Evolutionary conservation across 805 yeast species (phyloP), one percentile per base, ranked within the genome.

Genomic region (Nadsonia fulvescens): DNA sequence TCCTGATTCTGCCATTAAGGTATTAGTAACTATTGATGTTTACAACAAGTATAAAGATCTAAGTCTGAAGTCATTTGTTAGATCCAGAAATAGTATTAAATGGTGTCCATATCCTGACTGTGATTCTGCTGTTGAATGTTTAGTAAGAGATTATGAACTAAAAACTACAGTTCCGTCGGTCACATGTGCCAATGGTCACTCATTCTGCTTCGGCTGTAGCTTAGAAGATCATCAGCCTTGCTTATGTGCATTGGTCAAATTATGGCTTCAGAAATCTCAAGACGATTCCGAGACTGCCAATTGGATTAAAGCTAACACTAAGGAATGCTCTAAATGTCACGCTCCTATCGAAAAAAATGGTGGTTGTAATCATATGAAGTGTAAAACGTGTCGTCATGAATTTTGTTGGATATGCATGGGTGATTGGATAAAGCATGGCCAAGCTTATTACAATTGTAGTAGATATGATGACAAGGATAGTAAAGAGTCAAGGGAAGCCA

Each of bases 341-440:
- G 55, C 81, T 1, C 56, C 69, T 15, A 89, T 86, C 35, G 95
- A 89, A 44, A 82, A 86, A 41, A 76, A 76, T 44, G 96, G 95
- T 12, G 98, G 98, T 0, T 89, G 98, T 52, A 86, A 86, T 49
- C 98, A 89, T 51, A 86, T 89, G 93, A 63, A 70, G 1, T 89
- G 98, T 47, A 56, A 65, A 3, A 71, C 68, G 32, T 89, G 98
- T 47, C 43, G 47, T 8, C 51, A 66, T 45, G 78, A 83, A 44
- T 89, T 82, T 44, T 89, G 98, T 49, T 89, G 98, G 98, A 69
- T 83, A 20, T 89, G 98, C 49, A 46, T 66, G 34, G 71, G 71
- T 3, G 63, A 56, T 17, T 86, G 98, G 98, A 40, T 45, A 1
- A 51, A 50, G 9, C 96, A 86, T 51, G 69, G 68, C 3, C 55